A percentile compares a stretch with the other conserved stretches of the same genome.
phyloP scores from a whole-genome alignment of 805 yeast genomes.

The Suhomyces faveliae region DNA sequence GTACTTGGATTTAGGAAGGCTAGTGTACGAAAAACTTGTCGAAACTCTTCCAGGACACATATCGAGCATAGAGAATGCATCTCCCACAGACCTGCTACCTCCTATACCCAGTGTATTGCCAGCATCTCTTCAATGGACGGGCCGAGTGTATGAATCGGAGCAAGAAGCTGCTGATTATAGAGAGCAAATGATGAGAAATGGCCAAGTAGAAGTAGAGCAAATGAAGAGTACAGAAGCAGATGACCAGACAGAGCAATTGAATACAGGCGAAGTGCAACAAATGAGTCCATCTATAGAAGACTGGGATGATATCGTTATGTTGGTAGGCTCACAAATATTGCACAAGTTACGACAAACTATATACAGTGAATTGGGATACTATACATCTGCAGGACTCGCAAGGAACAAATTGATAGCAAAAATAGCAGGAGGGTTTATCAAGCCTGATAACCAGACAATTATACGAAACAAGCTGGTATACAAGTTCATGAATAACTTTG shows the following conservation, averaged over 20 bases:
- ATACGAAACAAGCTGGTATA: conserved; percentile 49
- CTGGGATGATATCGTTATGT: conserved; percentile 80
- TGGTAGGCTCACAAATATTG: conserved; percentile 65
- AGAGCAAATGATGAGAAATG: not conserved
- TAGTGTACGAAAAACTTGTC: conserved; percentile 46
- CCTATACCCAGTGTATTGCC: conserved; percentile 41
- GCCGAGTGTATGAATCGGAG: not conserved
- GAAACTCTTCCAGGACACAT: conserved; percentile 43
- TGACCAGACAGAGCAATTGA: no score
- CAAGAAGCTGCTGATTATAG: not conserved
- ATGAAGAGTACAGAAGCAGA: no score
- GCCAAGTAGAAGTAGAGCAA: no score
- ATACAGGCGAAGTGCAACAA: no score
- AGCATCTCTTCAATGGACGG: conserved; percentile 23
- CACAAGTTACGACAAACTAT: conserved; percentile 54
- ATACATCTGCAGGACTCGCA: conserved; percentile 87
- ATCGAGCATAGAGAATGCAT: conserved; percentile 10
- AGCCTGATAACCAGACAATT: conserved; percentile 86
- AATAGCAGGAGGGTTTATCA: conserved; percentile 77
- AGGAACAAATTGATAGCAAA: conserved; percentile 78
- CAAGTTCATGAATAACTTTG: conserved; percentile 58
- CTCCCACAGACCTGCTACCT: conserved; percentile 37
- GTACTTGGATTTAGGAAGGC: conserved; percentile 77
- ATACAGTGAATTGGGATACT: conserved; percentile 60
- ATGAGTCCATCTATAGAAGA: conserved; percentile 13